phyloP scores from a whole-genome alignment of 352 stramenopile genomes.

The Pythium monospermum region DNA sequence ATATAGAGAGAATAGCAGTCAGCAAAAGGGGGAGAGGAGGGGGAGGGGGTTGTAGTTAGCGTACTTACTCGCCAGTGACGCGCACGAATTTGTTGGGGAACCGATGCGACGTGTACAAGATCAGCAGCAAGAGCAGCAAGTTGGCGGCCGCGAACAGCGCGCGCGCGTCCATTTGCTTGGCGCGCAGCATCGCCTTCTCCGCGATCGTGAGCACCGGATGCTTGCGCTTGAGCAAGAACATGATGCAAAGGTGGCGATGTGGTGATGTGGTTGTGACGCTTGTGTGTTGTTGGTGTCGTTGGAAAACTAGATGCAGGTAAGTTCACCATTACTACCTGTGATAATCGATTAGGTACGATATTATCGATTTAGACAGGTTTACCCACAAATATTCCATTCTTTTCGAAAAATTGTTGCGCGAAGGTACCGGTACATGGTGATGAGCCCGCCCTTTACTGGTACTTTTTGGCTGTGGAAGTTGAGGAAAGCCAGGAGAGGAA shows the following conservation, averaged over 20 bases:
- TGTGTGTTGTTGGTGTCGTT: background rate
- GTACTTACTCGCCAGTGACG: constrained; percentile 60
- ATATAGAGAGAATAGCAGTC: constrained; percentile 5
- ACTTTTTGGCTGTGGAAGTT: too few species aligned
- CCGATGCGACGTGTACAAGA: constrained; percentile 45
- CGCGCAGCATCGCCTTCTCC: constrained; percentile 38
- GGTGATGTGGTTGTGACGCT: too few species aligned
- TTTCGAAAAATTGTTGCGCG: background rate
- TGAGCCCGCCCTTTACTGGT: too few species aligned
- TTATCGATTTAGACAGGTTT: background rate
- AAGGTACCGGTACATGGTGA: too few species aligned
- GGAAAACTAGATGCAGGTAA: background rate
- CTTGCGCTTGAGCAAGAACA: constrained; percentile 12
- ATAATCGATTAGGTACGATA: background rate
- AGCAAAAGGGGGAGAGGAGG: background rate
- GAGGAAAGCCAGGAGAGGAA: too few species aligned
- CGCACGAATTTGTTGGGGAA: constrained; percentile 69
- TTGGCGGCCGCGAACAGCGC: constrained; percentile 43
- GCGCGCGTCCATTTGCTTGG: constrained; percentile 42
- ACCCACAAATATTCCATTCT: background rate
- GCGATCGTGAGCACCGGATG: constrained; percentile 15
- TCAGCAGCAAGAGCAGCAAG: constrained; percentile 45
- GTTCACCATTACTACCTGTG: background rate
- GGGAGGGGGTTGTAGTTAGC: background rate
- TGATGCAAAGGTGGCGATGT: too few species aligned